phyloP scores from a whole-genome alignment of 495 filamentous ascomycete genomes.

The Tuber magnatum region DNA sequence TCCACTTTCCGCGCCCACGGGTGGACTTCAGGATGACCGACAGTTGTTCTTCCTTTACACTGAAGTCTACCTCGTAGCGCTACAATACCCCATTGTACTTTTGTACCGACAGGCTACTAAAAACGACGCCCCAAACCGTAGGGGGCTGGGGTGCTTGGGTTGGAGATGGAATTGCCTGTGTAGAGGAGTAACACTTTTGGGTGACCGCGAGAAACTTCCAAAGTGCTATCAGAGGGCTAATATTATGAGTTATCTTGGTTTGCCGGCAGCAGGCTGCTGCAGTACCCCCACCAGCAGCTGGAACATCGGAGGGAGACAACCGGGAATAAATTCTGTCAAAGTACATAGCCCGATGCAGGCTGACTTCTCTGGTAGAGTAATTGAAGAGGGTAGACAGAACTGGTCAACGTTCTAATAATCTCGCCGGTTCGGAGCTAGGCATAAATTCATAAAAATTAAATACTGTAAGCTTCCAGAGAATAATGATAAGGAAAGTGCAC shows the following conservation, averaged over 20 bases:
- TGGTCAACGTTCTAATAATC: not conserved
- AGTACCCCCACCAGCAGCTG: not conserved
- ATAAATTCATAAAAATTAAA: not conserved
- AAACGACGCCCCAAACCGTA: not conserved
- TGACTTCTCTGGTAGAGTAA: no score
- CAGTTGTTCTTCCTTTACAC: not conserved
- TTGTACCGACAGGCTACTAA: not conserved
- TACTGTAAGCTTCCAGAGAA: not conserved
- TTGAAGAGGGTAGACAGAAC: not conserved
- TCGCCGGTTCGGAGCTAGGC: not conserved
- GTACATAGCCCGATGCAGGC: no score
- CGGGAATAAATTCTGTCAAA: not conserved
- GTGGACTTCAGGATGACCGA: not conserved
- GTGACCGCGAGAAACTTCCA: not conserved
- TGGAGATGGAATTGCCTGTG: not conserved
- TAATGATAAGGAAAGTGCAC: no score
- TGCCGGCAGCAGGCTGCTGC: not conserved
- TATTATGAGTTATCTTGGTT: not conserved
- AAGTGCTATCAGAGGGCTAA: not conserved
- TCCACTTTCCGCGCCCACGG: not conserved
- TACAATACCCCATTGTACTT: not conserved
- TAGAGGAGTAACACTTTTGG: not conserved
- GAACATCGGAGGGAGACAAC: not conserved
- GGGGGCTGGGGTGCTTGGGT: not conserved
- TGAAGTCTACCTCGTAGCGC: not conserved